Evolutionary conservation across 345 rosid species (phyloP).

Genomic region (Passiflora organensis): DNA sequence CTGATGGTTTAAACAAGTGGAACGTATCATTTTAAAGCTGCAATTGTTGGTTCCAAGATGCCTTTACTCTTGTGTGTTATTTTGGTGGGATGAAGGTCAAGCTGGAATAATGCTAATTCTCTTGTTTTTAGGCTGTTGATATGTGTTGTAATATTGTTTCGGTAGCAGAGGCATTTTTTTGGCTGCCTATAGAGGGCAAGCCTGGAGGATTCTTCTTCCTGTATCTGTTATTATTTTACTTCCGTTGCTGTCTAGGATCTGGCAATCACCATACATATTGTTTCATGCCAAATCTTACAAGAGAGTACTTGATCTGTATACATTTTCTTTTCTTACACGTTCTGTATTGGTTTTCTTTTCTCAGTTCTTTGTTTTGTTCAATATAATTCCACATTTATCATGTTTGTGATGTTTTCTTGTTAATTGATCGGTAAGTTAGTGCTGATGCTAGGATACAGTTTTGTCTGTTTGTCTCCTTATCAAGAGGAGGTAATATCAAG

Average conservation of each 20-base stretch:
- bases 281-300: slow-evolving; percentile 5
- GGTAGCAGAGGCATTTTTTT: slow-evolving; percentile 31
- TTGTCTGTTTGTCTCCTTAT: too few species aligned
- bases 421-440: too few species aligned
- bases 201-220: slow-evolving; percentile 29
- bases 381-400: too few species aligned
- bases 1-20: neutral
- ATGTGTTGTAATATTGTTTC: slow-evolving; percentile 42
- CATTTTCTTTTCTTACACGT: too few species aligned
- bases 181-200: slow-evolving; percentile 25
- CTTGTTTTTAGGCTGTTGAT: slow-evolving; percentile 21
- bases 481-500: too few species aligned
- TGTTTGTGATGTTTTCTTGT: too few species aligned
- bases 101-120: slow-evolving; percentile 26
- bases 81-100: slow-evolving; percentile 19
- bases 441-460: too few species aligned
- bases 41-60: slow-evolving; percentile 6
- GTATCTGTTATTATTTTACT: slow-evolving; percentile 30
- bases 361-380: too few species aligned
- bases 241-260: slow-evolving; percentile 18
- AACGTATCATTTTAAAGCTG: slow-evolving; percentile 12
- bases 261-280: slow-evolving; percentile 12
- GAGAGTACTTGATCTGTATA: too few species aligned
- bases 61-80: slow-evolving; percentile 18
- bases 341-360: too few species aligned